phyloP scores from a whole-genome alignment of 2,329 filamentous ascomycete species.

The Tolypocladium nubicola region DNA sequence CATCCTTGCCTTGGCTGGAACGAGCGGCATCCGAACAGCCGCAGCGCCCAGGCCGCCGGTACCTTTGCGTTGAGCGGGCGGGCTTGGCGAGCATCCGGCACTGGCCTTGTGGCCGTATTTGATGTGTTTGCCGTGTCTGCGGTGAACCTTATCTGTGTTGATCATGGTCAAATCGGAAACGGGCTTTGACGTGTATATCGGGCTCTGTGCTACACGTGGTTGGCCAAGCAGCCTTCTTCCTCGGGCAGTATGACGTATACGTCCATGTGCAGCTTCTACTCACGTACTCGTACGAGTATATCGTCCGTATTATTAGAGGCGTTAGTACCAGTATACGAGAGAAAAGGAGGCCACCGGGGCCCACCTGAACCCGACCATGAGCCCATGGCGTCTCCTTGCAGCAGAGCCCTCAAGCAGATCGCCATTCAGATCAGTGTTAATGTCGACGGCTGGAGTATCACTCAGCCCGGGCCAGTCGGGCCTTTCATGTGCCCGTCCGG shows the following conservation, averaged over 20 bases:
- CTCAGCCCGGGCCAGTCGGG: background rate
- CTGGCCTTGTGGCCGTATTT: background rate
- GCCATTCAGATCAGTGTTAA: background rate
- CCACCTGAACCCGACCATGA: background rate
- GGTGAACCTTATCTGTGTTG: background rate
- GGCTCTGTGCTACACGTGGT: background rate
- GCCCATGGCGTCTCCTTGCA: background rate
- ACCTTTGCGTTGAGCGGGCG: background rate
- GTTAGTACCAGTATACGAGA: no score
- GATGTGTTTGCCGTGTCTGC: background rate
- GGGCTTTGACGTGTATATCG: background rate
- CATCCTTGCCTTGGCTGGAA: slow-evolving; percentile 1
- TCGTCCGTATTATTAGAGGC: no score
- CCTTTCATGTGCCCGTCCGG: background rate
- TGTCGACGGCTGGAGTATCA: background rate
- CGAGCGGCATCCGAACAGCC: slow-evolving; percentile 1
- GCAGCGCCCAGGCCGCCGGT: background rate
- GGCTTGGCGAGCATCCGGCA: background rate
- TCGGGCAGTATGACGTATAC: background rate
- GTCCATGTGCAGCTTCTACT: background rate
- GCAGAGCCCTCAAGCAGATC: background rate
- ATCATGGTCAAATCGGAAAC: background rate
- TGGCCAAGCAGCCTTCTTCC: background rate
- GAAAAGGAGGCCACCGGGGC: no score
- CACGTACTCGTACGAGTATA: no score